Evolutionary conservation across 2,329 filamentous ascomycete genomes (phyloP).

Genomic region (Aspergillus terreus): DNA sequence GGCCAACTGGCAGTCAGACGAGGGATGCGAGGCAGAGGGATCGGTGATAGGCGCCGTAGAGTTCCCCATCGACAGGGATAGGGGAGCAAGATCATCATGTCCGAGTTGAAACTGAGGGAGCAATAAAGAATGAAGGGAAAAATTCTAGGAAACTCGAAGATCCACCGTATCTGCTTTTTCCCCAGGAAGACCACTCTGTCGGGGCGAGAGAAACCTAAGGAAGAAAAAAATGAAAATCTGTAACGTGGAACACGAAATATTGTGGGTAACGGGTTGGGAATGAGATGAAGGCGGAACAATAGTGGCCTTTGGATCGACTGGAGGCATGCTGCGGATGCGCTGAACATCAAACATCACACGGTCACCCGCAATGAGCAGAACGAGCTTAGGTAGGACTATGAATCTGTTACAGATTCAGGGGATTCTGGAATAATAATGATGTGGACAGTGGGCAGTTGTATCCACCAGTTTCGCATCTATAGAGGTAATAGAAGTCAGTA

Average conservation of each 20-base stretch:
- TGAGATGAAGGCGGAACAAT: conserved; percentile 1
- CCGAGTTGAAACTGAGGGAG: not conserved
- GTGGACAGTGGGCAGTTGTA: not conserved
- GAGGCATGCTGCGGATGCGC: conserved; percentile 10
- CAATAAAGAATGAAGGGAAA: conserved; percentile 12
- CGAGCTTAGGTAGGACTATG: not conserved
- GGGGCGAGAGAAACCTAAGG: conserved; percentile 11
- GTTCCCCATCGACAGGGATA: conserved; percentile 13
- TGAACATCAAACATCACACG: conserved; percentile 1
- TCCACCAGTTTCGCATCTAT: conserved; percentile 3
- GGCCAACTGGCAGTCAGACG: not conserved
- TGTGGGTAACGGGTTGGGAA: not conserved
- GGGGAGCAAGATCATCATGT: not conserved
- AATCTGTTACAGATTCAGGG: conserved; percentile 6
- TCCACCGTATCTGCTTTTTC: conserved; percentile 22
- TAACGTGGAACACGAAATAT: conserved; percentile 12
- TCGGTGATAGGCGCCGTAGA: not conserved
- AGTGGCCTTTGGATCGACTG: conserved; percentile 6
- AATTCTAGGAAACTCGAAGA: conserved; percentile 20
- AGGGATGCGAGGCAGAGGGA: not conserved
- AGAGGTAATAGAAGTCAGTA: not conserved
- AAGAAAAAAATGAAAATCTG: conserved; percentile 5
- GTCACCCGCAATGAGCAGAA: not conserved
- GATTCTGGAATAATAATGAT: not conserved
- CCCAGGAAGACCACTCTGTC: conserved; percentile 23